phyloP scores from a whole-genome alignment of 805 yeast genomes.

The Nakazawaea populi region DNA sequence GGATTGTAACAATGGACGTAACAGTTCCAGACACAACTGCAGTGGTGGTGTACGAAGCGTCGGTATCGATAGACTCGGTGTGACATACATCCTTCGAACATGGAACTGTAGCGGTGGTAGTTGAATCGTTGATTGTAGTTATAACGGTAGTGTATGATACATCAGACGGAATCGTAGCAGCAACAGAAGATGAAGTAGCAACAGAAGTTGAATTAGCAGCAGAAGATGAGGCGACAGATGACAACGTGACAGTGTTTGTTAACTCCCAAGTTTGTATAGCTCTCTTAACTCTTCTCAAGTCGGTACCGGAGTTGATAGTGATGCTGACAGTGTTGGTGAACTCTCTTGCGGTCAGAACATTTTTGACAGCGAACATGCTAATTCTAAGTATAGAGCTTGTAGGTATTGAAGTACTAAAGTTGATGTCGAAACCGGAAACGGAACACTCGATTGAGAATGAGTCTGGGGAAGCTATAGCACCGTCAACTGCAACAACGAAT shows the following conservation, averaged over 20 bases:
- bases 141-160: constrained; percentile 8
- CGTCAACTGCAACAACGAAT: constrained; percentile 1
- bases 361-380: background rate
- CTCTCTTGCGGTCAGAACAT: background rate
- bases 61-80: constrained; percentile 1
- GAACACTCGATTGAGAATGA: background rate
- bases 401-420: background rate
- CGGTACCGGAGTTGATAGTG: background rate
- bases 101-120: constrained; percentile 8
- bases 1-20: constrained; percentile 5
- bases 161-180: background rate
- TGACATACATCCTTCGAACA: constrained; percentile 4
- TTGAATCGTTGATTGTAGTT: background rate
- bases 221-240: background rate
- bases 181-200: background rate
- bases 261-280: constrained; percentile 5
- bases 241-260: background rate
- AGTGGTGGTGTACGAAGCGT: constrained; percentile 6
- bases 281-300: constrained; percentile 3
- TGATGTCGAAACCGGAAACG: background rate
- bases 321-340: constrained; percentile 1
- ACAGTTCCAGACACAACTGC: constrained; percentile 3
- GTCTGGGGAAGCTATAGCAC: background rate
- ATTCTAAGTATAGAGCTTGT: background rate
- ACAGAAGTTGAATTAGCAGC: background rate